Base-by-base conservation (phyloP, 2,329 filamentous ascomycete species). In the Rachicladosporium sp. region DNA sequence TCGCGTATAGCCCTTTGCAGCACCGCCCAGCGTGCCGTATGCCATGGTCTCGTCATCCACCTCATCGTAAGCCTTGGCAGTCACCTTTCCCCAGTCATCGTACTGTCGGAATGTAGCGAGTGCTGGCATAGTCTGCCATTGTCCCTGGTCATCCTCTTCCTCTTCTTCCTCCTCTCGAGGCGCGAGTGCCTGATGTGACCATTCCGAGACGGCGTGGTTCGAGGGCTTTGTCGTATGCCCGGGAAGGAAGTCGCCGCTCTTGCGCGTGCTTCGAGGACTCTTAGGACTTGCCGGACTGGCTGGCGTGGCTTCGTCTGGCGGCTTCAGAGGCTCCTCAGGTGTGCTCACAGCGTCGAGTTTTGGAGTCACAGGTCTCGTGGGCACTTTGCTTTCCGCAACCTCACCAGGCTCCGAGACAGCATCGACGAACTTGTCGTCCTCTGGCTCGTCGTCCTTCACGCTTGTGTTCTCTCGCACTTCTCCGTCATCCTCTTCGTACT, bases 71-170 rank as follows among this genome's bases (percentile, higher is more conserved):
- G 93, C 89, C 46, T 75, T 80, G 9, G 91, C 91, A 47, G 98
- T 71, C 21, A 98, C 70, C 49, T 75, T 83, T 50, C 93, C 83
- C 58, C 93, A 80, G 53, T 98, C 91, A 57, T 98, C 86, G 60
- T 96, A 98, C 49, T 94, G 82, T 61, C 96, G 89, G 58, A 91
- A 93, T 31, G 82, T 81, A 6, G 88, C 91, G 54, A 88, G 86
- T 1, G 91, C 78, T 1, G 89, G 91, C 91, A 98, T 98, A 2
- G 77, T 74, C 64, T 95, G 86, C 91, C 91, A 98, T 37, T 71
- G 76, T 1, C 66, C 78, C n/a, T 82, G 82, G 5, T 76, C 76
- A 8, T 74, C 67, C 2, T 73, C 62, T 8, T 69, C 65, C 34
- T 73, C 65, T 8, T 65, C 59, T 23, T 71, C 63, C 9, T 74